Evolutionary conservation across 225 moss, liverwort and hornwort genomes (phyloP).

Genomic region (Lunularia cruciata): DNA sequence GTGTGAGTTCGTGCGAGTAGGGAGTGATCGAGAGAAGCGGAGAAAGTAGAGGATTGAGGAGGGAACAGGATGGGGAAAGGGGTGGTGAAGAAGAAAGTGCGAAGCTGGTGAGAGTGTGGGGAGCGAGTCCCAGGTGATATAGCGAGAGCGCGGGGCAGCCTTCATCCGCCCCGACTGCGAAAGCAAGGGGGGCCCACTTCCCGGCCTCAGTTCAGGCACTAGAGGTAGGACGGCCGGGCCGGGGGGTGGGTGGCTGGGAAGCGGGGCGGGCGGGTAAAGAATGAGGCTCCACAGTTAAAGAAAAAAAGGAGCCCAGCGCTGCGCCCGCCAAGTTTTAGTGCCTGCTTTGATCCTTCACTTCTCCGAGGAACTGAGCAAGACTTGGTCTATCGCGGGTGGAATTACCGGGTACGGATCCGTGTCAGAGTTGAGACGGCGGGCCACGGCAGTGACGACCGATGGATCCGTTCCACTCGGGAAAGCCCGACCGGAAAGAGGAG

Average conservation of each 20-base stretch:
- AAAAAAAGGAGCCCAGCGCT: slow-evolving; percentile 17
- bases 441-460: slow-evolving; percentile 13
- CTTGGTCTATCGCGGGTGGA: slow-evolving; percentile 18
- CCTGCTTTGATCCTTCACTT: slow-evolving; percentile 2
- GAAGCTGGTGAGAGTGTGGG: neutral
- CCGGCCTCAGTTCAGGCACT: slow-evolving; percentile 11
- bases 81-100: neutral
- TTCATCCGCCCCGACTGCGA: neutral
- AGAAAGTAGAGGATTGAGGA: neutral
- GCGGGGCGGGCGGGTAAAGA: neutral
- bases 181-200: slow-evolving; percentile 28
- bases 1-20: neutral
- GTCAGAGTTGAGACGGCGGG: slow-evolving; percentile 29
- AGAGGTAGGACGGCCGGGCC: slow-evolving; percentile 28
- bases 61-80: neutral
- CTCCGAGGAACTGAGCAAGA: no score
- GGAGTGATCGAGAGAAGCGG: neutral
- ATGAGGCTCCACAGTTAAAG: slow-evolving; percentile 14
- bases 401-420: slow-evolving; percentile 17
- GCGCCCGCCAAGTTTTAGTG: slow-evolving; percentile 27
- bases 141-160: slow-evolving; percentile 19
- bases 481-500: slow-evolving; percentile 18
- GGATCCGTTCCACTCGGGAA: slow-evolving; percentile 4
- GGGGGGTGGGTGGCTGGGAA: slow-evolving; percentile 19
- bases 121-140: slow-evolving; percentile 25